Percentiles rank a stretch among this genome's conserved stretches.
These are phyloP conservation scores for Globisporangium apiculatum DNA, from an alignment of 352 stramenopile species.

Conservation along the genomic window DNA sequence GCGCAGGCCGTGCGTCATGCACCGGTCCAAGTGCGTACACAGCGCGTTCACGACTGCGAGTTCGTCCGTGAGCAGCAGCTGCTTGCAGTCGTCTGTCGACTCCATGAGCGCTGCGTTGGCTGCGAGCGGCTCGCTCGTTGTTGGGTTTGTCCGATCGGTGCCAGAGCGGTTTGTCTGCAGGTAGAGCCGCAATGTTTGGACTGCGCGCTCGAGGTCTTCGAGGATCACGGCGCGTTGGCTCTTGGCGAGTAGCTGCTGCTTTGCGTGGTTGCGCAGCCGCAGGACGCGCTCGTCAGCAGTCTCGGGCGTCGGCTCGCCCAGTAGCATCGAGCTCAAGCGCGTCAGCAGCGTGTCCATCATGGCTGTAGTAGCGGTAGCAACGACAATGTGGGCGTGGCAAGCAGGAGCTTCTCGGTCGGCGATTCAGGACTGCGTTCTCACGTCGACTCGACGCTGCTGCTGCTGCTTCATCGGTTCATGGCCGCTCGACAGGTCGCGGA, in stretches of 20 bases:
- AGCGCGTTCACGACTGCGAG: constrained; percentile 62
- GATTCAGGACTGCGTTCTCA: constrained; percentile 1
- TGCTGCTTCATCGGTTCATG: no score
- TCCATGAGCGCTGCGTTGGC: constrained; percentile 44
- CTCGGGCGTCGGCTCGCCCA: constrained; percentile 42
- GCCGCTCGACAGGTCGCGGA: background rate
- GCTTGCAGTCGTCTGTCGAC: constrained; percentile 61
- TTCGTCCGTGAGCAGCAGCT: constrained; percentile 65
- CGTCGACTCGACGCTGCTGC: no score
- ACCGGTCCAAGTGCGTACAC: constrained; percentile 68
- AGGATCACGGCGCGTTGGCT: constrained; percentile 72
- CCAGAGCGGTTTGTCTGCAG: constrained; percentile 26
- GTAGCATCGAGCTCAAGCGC: constrained; percentile 36
- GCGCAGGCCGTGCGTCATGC: constrained; percentile 56
- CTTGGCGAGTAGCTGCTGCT: constrained; percentile 63
- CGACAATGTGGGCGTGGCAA: background rate
- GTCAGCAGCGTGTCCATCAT: constrained; percentile 55
- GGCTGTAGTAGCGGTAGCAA: background rate
- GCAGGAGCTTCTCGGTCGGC: background rate
- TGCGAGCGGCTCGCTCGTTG: constrained; percentile 6
- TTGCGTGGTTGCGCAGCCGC: constrained; percentile 39
- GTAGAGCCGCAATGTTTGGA: constrained; percentile 51
- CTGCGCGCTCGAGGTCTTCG: constrained; percentile 67
- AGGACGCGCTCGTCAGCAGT: constrained; percentile 43
- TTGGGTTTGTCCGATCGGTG: constrained; percentile 4